Evolutionary conservation across 75 land plant genomes (phyloP), one percentile per base, ranked within the genome.

Genomic region (Sequoiadendron giganteum): DNA sequence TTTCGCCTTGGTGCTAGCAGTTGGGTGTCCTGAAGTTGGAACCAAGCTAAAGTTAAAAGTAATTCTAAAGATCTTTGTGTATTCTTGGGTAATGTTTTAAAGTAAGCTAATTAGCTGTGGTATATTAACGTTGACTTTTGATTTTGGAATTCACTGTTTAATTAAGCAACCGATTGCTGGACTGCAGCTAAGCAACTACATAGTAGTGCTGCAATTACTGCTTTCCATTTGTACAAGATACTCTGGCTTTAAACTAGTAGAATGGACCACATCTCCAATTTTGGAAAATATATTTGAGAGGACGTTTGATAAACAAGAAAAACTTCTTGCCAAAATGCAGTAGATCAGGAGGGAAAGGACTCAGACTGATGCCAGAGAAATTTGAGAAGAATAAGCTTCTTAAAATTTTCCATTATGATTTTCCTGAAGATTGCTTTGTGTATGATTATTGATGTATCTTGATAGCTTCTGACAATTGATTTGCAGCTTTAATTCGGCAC

Each of bases 401-500:
- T 73, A 73, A 73, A 73, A 7, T 1, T 73, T 73, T 34, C n/a
- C 77, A 73, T 73, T 34, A 75, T 75, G 38, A 34, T 75, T 75
- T 75, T 75, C 38, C 34, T 34, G 1, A 8, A 34, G 15, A 75
- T 75, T 15, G 77, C 11, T 30, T 25, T 34, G 38, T 75, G 77
- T 34, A 13, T 52, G 55, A 52, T 52, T 52, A 34, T 75, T 75
- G 16, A 75, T 75, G 77, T 34, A 11, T 73, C 77, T 73, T 73
- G 77, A 73, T 73, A 25, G 77, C 14, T 32, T 73, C 36, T 73
- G 77, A 30, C 77, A 65, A 72, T 88, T 30, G 42, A 40, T 30
- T 90, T 92, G 75, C 95, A 97, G 99, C 97, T 52, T 88, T 97
- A 70, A 97, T 97, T 88, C 92, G 94, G 6, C 92, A 96, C 81